Conservation (phyloP, 108 stramenopile genomes). For the Skeletonema costatum region DNA sequence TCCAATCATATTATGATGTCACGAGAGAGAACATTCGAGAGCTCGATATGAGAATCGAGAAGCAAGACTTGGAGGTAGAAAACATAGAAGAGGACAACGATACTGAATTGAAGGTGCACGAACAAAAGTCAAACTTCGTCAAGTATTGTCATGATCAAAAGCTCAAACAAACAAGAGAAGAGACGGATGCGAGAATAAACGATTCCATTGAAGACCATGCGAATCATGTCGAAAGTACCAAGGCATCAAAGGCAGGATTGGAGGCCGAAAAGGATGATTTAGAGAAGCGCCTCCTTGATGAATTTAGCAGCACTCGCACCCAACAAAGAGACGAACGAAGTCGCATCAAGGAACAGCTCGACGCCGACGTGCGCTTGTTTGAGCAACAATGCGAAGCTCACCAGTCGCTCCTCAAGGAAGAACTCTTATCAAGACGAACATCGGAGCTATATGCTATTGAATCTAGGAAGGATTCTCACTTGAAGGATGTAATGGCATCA, state of each 20-base stretch:
- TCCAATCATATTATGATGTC: slow-evolving; percentile 35
- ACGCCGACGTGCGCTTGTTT: slow-evolving; percentile 23
- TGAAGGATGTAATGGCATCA: slow-evolving; percentile 30
- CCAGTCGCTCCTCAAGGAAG: slow-evolving; percentile 16
- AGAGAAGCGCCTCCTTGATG: slow-evolving; percentile 11
- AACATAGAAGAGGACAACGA: slow-evolving; percentile 42
- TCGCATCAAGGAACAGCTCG: slow-evolving; percentile 13
- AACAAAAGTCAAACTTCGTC: slow-evolving; percentile 44
- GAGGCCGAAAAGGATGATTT: slow-evolving; percentile 8
- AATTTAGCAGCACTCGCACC: slow-evolving; percentile 17
- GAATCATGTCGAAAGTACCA: neutral
- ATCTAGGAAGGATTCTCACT: slow-evolving; percentile 31
- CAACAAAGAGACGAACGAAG: slow-evolving; percentile 9
- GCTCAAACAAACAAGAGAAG: slow-evolving; percentile 10
- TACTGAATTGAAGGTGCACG: slow-evolving; percentile 31
- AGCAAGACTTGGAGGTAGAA: slow-evolving; percentile 40
- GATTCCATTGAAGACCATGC: neutral
- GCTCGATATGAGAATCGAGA: slow-evolving; percentile 43
- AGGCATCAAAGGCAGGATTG: neutral
- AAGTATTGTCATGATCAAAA: slow-evolving; percentile 45
- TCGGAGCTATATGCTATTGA: slow-evolving; percentile 23
- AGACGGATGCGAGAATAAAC: slow-evolving; percentile 7
- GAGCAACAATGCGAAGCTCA: slow-evolving; percentile 26
- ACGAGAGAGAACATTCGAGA: slow-evolving; percentile 36
- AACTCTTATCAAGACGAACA: slow-evolving; percentile 16